phyloP scores from a whole-genome alignment of 2,329 filamentous ascomycete species.

The Xylaria sp. region DNA sequence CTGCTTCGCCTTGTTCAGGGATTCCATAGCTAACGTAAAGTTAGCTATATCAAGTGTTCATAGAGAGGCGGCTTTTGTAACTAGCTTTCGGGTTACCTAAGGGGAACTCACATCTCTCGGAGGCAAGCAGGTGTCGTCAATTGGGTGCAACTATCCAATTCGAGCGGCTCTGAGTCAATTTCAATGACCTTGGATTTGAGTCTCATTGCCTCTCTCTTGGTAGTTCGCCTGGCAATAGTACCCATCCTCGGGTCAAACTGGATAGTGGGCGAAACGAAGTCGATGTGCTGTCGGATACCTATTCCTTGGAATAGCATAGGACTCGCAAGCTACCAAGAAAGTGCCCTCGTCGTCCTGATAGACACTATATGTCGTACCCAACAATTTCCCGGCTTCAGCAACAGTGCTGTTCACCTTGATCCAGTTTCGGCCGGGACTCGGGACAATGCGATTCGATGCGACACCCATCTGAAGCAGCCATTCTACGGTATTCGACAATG shows the following conservation, averaged over 20 bases:
- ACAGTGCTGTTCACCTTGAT: conserved; percentile 27
- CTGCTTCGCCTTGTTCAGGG: conserved; percentile 9
- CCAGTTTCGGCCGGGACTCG: conserved; percentile 24
- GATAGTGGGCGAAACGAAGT: conserved; percentile 31
- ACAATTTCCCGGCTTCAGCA: conserved; percentile 28
- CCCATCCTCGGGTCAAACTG: conserved; percentile 29
- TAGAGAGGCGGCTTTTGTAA: background rate
- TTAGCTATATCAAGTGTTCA: background rate
- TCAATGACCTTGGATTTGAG: conserved; percentile 7
- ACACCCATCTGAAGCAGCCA: conserved; percentile 27
- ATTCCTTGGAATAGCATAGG: conserved; percentile 14
- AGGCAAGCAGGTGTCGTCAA: conserved; percentile 28
- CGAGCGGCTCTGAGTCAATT: background rate
- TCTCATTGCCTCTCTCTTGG: conserved; percentile 10
- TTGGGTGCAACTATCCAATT: conserved; percentile 15
- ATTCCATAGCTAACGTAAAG: conserved; percentile 11
- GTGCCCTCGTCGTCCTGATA: conserved; percentile 22
- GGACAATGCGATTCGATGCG: conserved; percentile 1
- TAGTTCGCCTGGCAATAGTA: background rate
- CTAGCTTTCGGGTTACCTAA: background rate
- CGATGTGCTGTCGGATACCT: conserved; percentile 23
- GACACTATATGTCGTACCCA: conserved; percentile 19
- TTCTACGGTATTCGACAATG: conserved; percentile 12
- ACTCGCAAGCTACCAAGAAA: conserved; percentile 19
- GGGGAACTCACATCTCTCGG: conserved; percentile 26